Evolutionary conservation across 1,284 basidiomycete genomes (phyloP).

Genomic region (Heterobasidion parviporum): DNA sequence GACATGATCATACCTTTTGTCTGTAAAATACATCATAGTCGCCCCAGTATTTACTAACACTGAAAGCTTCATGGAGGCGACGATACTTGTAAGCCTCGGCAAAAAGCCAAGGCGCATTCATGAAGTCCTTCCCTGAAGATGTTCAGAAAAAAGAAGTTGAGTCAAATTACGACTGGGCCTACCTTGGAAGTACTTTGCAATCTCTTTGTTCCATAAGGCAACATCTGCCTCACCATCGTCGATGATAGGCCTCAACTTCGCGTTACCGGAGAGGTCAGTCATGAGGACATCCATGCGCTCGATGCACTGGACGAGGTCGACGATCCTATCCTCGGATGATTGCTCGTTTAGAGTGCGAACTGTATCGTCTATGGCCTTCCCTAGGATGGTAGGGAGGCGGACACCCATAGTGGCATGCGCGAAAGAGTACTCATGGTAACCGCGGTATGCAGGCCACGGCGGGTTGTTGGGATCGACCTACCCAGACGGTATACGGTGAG

Average conservation of each 20-base stretch:
- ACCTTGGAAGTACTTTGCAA: slow-evolving; percentile 90
- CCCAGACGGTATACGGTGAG: neutral
- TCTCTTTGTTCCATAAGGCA: slow-evolving; percentile 95
- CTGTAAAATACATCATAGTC: slow-evolving; percentile 89
- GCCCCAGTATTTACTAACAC: slow-evolving; percentile 85
- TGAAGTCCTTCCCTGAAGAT: slow-evolving; percentile 81
- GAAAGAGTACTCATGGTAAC: slow-evolving; percentile 95
- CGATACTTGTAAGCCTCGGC: slow-evolving; percentile 99
- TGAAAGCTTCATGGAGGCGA: slow-evolving; percentile 93
- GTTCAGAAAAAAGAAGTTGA: neutral
- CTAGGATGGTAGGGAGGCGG: slow-evolving; percentile 89
- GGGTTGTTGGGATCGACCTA: slow-evolving; percentile 90
- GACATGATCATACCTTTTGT: slow-evolving; percentile 58
- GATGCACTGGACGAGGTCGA: slow-evolving; percentile 85
- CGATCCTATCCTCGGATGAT: slow-evolving; percentile 76
- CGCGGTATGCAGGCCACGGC: slow-evolving; percentile 92
- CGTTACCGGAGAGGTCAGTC: slow-evolving; percentile 73
- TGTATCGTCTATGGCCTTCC: slow-evolving; percentile 93
- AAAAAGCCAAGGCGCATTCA: slow-evolving; percentile 94
- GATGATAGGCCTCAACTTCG: slow-evolving; percentile 76
- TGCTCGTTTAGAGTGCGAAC: slow-evolving; percentile 87
- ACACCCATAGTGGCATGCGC: slow-evolving; percentile 93
- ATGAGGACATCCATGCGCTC: slow-evolving; percentile 82
- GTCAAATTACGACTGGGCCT: slow-evolving; percentile 6
- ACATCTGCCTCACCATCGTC: slow-evolving; percentile 95